Conservation (phyloP, 1,284 basidiomycete species). For the Ustilago shanxiensis region DNA sequence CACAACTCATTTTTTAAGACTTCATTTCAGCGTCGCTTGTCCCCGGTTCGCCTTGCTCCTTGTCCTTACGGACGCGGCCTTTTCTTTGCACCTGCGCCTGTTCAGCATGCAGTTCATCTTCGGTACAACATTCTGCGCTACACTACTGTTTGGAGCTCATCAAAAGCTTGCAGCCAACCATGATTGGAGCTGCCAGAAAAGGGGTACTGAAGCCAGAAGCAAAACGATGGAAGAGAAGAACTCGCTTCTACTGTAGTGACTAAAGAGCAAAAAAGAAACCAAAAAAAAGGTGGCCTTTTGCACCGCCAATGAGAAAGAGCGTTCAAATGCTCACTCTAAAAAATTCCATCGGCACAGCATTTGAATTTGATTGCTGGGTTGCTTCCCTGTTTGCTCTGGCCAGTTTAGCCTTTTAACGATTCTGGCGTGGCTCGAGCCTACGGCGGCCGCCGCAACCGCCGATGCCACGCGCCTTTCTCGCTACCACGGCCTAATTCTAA, state of each 20-base stretch:
- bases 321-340: too few relatives aligned
- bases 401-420: neutral
- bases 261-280: too few relatives aligned
- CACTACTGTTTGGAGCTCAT: too few relatives aligned
- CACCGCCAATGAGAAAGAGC: conserved; percentile 6
- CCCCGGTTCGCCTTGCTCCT: neutral
- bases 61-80: too few relatives aligned
- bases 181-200: neutral
- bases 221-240: neutral
- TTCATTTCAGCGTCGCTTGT: neutral
- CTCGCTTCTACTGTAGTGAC: neutral
- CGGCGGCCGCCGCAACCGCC: neutral
- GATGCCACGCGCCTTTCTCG: neutral
- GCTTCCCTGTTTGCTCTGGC: neutral
- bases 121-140: too few relatives aligned
- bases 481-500: too few relatives aligned
- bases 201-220: neutral
- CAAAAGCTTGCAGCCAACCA: too few relatives aligned
- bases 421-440: neutral
- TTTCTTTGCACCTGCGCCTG: too few relatives aligned
- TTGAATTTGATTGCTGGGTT: neutral
- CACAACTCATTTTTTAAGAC: neutral
- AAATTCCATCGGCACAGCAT: neutral
- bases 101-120: too few relatives aligned
- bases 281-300: conserved; percentile 3